Evolutionary conservation across 2,329 filamentous ascomycete species (phyloP), one percentile per base, ranked within the genome.

Genomic region (Fusarium proliferatum): DNA sequence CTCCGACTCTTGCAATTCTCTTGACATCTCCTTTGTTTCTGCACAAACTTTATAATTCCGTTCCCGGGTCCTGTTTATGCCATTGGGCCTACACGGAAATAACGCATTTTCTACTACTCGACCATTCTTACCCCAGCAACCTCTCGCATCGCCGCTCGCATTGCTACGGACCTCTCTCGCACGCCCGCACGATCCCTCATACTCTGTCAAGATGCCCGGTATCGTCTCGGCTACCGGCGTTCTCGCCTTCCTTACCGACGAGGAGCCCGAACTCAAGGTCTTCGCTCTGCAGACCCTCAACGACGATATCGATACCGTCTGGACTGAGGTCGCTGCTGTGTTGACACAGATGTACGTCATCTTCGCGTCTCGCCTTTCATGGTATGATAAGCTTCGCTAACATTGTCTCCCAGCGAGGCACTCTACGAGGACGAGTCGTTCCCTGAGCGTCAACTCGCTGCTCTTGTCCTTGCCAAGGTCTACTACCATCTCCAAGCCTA

Each of bases 401-500:
- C 61, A 53, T 34, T 56, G 16, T 41, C 56, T 51, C 65, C 69
- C 81, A 98, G 96, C 85, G 96, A 99, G 89, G 94, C 94, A 62
- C 90, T 99, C 57, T 99, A 97, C 84, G 96, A 99, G 88, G 96
- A 99, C 85, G 94, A 97, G 79, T 89, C 90, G 69, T 99, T 99
- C 80, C 93, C 95, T 55, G 93, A 99, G 83, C 94, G 96, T 80
- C 94, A 96, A 82, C 92, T 99, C 64, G 96, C 96, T 62, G 96
- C 96, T 61, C 89, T 99, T 56, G 95, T 99, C 61, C 93, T 97
- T 48, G 93, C 96, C 77, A 99, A 99, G 88, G 95, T 98, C 76
- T 99, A 98, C 86, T 99, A 98, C 82, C 96, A 99, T 82, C 91
- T 99, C 60, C 95, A 98, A 85, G 96, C 96, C 82, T 99, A 99